Percentiles rank a stretch among this genome's conserved stretches.
Evolutionary conservation across 2,329 filamentous ascomycete genomes (phyloP).

Genomic region (Hymenoscyphus fraxineus): DNA sequence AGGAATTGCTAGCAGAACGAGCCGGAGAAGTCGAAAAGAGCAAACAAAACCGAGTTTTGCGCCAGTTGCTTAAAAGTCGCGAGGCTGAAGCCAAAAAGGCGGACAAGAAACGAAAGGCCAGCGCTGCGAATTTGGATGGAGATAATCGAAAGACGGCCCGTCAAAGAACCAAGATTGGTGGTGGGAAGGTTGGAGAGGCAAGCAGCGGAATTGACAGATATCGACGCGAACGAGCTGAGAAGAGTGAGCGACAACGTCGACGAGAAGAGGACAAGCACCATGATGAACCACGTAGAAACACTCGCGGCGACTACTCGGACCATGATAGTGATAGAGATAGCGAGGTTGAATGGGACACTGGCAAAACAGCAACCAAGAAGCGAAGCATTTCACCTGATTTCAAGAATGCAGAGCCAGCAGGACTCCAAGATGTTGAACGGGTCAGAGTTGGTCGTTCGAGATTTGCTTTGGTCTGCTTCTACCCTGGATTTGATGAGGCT

Average conservation of each 20-base stretch:
- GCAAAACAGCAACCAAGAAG: slow-evolving; percentile 45
- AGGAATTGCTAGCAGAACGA: slow-evolving; percentile 84
- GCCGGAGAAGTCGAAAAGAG: slow-evolving; percentile 77
- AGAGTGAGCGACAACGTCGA: slow-evolving; percentile 60
- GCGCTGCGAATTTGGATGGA: slow-evolving; percentile 74
- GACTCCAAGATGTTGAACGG: slow-evolving; percentile 78
- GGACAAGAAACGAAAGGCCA: slow-evolving; percentile 72
- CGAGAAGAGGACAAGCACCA: slow-evolving; percentile 59
- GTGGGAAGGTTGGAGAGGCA: slow-evolving; percentile 64
- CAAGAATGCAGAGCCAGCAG: slow-evolving; percentile 60
- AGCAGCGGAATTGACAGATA: slow-evolving; percentile 70
- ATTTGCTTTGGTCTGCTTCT: slow-evolving; percentile 90
- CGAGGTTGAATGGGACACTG: slow-evolving; percentile 72
- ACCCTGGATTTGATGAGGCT: slow-evolving; percentile 79
- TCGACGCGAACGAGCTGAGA: slow-evolving; percentile 59
- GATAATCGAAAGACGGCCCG: slow-evolving; percentile 69
- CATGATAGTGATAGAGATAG: slow-evolving; percentile 67
- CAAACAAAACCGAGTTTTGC: slow-evolving; percentile 77
- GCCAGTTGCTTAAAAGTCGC: slow-evolving; percentile 66
- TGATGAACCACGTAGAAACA: slow-evolving; percentile 43
- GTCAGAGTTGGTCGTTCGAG: slow-evolving; percentile 79
- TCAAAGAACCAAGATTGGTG: slow-evolving; percentile 63
- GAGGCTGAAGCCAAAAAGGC: slow-evolving; percentile 57
- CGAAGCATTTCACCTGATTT: slow-evolving; percentile 39
- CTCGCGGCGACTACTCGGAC: slow-evolving; percentile 53